Evolutionary conservation across 73 alveolate genomes (phyloP).

Genomic region (Tetrahymena borealis): DNA sequence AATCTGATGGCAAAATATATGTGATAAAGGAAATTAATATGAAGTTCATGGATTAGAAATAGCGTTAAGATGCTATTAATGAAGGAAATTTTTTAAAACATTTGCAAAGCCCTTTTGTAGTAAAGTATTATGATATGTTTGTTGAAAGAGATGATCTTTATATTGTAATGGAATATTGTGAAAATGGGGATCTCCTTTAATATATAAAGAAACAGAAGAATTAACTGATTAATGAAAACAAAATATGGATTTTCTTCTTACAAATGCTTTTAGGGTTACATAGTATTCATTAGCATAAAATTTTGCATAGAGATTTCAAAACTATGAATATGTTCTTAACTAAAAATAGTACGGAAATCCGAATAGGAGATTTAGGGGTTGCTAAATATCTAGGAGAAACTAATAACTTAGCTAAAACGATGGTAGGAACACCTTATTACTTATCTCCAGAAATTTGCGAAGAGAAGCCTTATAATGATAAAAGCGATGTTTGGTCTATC

Average conservation of each 20-base stretch:
- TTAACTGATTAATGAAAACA: neutral
- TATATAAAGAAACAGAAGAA: slow-evolving; percentile 37
- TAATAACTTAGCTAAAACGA: slow-evolving; percentile 12
- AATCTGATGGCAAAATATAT: neutral
- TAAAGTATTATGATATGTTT: slow-evolving; percentile 66
- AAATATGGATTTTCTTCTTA: slow-evolving; percentile 15
- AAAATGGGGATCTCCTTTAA: slow-evolving; percentile 60
- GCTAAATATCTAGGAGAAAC: neutral
- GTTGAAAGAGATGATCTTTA: slow-evolving; percentile 49
- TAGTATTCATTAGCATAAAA: slow-evolving; percentile 55
- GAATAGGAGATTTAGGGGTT: neutral
- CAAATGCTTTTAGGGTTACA: slow-evolving; percentile 41
- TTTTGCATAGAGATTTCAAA: slow-evolving; percentile 74
- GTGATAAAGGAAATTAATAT: slow-evolving; percentile 8
- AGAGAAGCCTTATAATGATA: slow-evolving; percentile 45
- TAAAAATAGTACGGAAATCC: slow-evolving; percentile 2
- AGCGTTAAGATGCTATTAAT: slow-evolving; percentile 52
- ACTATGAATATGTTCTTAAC: slow-evolving; percentile 57
- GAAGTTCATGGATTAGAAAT: slow-evolving; percentile 7
- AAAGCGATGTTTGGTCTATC: slow-evolving; percentile 61
- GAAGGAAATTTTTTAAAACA: slow-evolving; percentile 59
- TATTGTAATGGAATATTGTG: slow-evolving; percentile 76
- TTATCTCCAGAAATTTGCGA: slow-evolving; percentile 56
- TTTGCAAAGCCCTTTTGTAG: slow-evolving; percentile 53
- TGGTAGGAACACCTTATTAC: slow-evolving; percentile 55